Base-by-base conservation (phyloP, 805 yeast genomes). In the Blastobotrys peoriensis region DNA sequence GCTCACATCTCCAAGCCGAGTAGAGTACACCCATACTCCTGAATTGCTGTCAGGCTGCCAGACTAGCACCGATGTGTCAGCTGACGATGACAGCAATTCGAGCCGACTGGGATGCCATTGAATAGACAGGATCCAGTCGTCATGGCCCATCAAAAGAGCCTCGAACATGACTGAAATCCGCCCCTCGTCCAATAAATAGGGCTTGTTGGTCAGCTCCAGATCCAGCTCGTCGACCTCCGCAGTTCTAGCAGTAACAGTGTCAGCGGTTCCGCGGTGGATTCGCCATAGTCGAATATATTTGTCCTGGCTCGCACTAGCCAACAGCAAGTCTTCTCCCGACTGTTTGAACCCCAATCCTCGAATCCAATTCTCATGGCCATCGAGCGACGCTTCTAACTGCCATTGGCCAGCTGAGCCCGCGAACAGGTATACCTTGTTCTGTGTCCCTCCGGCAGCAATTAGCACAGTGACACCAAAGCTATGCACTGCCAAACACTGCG, bases 301-400 rank as follows among this genome's bases (percentile, higher is more conserved):
- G 62, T 93, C 99, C 59, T 93, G 96, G 1, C 96, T 83, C 0
- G 95, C 98, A 44, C 85, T 78, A 3, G 98, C 98, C 21, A 93
- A 67, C 2, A 86, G 60, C 54, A 73, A 78, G 48, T 77, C 79
- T 16, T 67, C 71, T 0, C 21, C 34, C 6, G 43, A 40, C 33
- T 67, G 66, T 45, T 71, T 63, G 57, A 86, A 77, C 1, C 79
- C 73, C 23, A 93, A 64, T 10, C 86, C 73, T 59, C 84, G 83
- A 41, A 93, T 76, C 99, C 99, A 93, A 63, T 89, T 96, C 64
- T 93, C 98, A 61, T 93, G 98, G 3, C 99, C 98, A 21, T 79
- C 73, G 27, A 93, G 64, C 5, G 66, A 66, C 1, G 88, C 83
- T 23, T 71, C 68, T 43, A 66, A 67, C 5, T 55, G 42, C 35